Percentiles rank a stretch among this genome's conserved stretches.
phyloP scores from a whole-genome alignment of 164 flowering plant genomes.

The Berberis thunbergii region DNA sequence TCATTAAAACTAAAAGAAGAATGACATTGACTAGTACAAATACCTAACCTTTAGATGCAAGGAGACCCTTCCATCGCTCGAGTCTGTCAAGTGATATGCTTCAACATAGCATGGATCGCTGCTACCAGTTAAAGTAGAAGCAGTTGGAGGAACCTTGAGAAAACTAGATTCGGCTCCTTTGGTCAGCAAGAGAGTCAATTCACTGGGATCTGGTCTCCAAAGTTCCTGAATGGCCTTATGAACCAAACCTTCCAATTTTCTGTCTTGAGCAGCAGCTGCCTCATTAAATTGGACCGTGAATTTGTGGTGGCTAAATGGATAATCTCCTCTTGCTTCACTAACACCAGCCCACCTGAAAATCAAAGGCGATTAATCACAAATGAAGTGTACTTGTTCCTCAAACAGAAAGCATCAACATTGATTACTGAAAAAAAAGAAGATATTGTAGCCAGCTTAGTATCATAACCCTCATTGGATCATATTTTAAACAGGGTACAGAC shows the following conservation, averaged over 20 bases:
- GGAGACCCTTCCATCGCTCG: slow-evolving; percentile 83
- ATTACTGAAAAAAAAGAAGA: background rate
- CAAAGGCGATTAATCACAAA: slow-evolving; percentile 5
- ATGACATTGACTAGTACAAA: slow-evolving; percentile 2
- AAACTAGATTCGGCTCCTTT: slow-evolving; percentile 63
- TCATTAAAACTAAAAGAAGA: background rate
- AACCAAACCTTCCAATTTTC: slow-evolving; percentile 90
- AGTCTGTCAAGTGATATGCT: slow-evolving; percentile 92
- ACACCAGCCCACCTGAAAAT: slow-evolving; percentile 90
- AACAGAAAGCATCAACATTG: background rate
- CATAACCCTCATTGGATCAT: too few relatives aligned
- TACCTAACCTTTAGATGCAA: slow-evolving; percentile 78
- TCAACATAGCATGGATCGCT: slow-evolving; percentile 98
- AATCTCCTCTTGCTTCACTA: slow-evolving; percentile 91
- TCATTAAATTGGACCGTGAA: slow-evolving; percentile 94
- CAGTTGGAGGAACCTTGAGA: slow-evolving; percentile 78
- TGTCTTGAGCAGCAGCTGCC: slow-evolving; percentile 94
- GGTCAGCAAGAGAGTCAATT: slow-evolving; percentile 69
- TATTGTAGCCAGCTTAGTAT: too few relatives aligned
- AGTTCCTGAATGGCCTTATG: slow-evolving; percentile 97
- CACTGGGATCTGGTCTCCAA: slow-evolving; percentile 98
- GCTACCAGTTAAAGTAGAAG: slow-evolving; percentile 78
- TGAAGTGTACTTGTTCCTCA: background rate
- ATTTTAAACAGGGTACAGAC: too few relatives aligned
- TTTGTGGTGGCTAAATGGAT: slow-evolving; percentile 98